Conservation (phyloP, 768 basidiomycete genomes). For the Sistotremastrum niveocremeum region DNA sequence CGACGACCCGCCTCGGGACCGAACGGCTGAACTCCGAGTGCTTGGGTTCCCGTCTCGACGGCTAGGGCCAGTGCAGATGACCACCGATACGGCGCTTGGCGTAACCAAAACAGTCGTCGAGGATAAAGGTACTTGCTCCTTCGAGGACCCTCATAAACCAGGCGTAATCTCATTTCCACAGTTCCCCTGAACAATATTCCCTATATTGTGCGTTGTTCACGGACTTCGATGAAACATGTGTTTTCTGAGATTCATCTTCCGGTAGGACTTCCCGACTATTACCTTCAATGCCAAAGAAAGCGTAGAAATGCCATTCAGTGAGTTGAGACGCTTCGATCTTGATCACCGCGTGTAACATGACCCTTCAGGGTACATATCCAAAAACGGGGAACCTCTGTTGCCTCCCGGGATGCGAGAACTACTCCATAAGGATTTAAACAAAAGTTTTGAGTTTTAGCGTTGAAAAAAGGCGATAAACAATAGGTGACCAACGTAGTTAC, state of each 20-base stretch:
- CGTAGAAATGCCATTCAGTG: constrained; percentile 97
- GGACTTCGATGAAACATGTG: neutral
- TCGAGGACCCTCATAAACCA: neutral
- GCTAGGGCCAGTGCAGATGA: constrained; percentile 89
- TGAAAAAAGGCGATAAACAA: neutral
- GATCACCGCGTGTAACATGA: neutral
- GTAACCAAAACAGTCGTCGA: constrained; percentile 77
- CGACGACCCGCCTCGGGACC: constrained; percentile 90
- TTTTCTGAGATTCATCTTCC: neutral
- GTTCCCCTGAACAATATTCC: constrained; percentile 60
- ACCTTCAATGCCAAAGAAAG: constrained; percentile 75
- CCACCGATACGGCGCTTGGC: constrained; percentile 91
- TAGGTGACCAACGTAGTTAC: no score
- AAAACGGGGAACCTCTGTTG: constrained; percentile 50
- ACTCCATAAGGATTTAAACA: constrained; percentile 75
- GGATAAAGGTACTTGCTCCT: constrained; percentile 39
- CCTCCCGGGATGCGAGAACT: constrained; percentile 86
- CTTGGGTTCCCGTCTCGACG: constrained; percentile 81
- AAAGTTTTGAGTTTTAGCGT: constrained; percentile 64
- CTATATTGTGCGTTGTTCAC: constrained; percentile 41
- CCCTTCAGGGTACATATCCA: constrained; percentile 30
- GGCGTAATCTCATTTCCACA: constrained; percentile 10
- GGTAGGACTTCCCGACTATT: constrained; percentile 82
- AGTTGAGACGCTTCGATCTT: constrained; percentile 16
- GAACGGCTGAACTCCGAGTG: constrained; percentile 76